Evolutionary conservation across 139 green algal genomes (phyloP).

Genomic region (Chlamydomonas sp.): DNA sequence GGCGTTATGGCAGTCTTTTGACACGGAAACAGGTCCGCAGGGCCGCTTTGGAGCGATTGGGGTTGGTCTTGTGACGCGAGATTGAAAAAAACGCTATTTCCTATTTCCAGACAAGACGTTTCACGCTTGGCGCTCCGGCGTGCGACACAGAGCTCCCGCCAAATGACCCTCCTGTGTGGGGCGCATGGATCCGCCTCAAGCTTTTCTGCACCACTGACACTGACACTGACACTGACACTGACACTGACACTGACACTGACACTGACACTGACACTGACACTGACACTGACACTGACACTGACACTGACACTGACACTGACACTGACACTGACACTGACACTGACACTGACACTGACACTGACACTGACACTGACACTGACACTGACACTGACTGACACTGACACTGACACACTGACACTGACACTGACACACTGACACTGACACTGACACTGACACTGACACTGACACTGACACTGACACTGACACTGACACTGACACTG

Average conservation of each 20-base stretch:
- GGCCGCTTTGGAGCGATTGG: no score
- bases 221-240: constrained; percentile 2
- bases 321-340: constrained; percentile 12
- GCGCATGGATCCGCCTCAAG: no score
- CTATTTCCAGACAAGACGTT: no score
- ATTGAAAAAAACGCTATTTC: no score
- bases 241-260: constrained; percentile 5
- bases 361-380: constrained; percentile 13
- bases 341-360: constrained; percentile 11
- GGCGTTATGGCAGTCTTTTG: no score
- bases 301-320: constrained; percentile 10
- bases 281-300: constrained; percentile 11
- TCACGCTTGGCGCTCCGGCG: no score
- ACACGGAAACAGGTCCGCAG: no score
- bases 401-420: constrained; percentile 9
- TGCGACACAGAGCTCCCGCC: no score
- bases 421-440: constrained; percentile 7
- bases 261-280: constrained; percentile 9
- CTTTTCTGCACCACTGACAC: no score
- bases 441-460: not conserved
- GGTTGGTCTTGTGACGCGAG: no score
- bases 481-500: not conserved
- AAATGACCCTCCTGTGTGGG: no score
- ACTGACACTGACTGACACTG: constrained; percentile 6
- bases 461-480: not conserved